Percentiles rank a stretch among this genome's conserved stretches.
Conservation (phyloP, 2,329 filamentous ascomycete species). For the Cercospora sp. region DNA sequence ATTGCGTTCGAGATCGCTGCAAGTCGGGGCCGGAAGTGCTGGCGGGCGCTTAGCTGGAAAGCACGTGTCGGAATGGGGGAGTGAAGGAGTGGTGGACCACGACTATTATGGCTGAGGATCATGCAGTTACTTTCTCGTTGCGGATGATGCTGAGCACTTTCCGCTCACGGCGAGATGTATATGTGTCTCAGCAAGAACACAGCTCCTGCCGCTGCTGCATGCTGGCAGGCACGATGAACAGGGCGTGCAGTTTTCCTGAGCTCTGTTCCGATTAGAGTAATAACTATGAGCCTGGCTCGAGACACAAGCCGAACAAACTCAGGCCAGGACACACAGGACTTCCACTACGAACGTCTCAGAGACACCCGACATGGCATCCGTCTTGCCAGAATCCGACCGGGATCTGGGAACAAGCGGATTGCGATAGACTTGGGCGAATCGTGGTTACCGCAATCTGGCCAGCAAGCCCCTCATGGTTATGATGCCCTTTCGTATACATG, state of each 20-base stretch:
- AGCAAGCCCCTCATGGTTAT: constrained; percentile 24
- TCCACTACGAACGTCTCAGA: constrained; percentile 30
- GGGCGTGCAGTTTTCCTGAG: neutral
- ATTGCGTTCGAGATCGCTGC: neutral
- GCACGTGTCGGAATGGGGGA: neutral
- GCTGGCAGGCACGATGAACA: neutral
- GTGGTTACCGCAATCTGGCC: constrained; percentile 27
- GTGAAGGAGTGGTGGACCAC: neutral
- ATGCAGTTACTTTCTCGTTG: neutral
- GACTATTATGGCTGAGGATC: neutral
- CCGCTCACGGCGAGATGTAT: neutral
- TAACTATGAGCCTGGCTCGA: constrained; percentile 27
- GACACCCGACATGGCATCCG: constrained; percentile 33
- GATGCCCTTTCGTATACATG: constrained; percentile 38
- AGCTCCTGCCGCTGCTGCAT: neutral
- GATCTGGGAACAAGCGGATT: constrained; percentile 30
- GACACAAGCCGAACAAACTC: constrained; percentile 27
- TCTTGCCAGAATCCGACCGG: constrained; percentile 32
- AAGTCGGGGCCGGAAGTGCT: neutral
- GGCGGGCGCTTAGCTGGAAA: neutral
- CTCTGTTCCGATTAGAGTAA: neutral
- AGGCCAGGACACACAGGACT: constrained; percentile 22
- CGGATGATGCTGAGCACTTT: neutral
- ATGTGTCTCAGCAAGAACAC: neutral
- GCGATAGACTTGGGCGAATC: constrained; percentile 33